Evolutionary conservation across 176 grass and related monocot genomes (phyloP), one percentile per base, ranked within the genome.

Genomic region (Tillandsia leiboldiana): DNA sequence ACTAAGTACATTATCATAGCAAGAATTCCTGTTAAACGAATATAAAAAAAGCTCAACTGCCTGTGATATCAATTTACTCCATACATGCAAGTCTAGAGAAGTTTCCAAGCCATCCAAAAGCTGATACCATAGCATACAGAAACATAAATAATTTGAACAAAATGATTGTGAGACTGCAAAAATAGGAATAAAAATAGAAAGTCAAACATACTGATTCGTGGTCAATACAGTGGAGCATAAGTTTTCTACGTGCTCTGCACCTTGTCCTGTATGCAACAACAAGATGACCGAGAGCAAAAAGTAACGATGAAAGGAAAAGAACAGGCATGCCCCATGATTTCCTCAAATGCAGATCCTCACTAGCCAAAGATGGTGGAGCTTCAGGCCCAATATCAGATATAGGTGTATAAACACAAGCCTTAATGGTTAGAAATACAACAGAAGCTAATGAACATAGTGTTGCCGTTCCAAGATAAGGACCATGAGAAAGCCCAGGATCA

Each of bases 201-300:
- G 5, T 42, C 33, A 42, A 42, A 42, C 69, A 26, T 92, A 97
- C 89, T 26, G 89, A 81, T 82, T 90, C 93, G 42, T 86, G 79
- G 68, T 97, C 93, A 47, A 80, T 83, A 71, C 81, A 75, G 78
- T 97, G 89, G 72, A 87, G 80, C 24, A 92, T 71, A 11, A 97
- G 81, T 70, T 90, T 97, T 65, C 87, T 83, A 17, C 83, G 83
- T 75, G 93, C 93, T 74, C 74, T 71, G 71, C 86, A 90, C 80
- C 93, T 90, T 57, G 93, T 87, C 63, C 93, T 84, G 74, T 97
- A 97, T 48, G 93, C 93, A 58, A 92, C 84, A 14, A 92, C 87
- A 73, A 92, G 64, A 74, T 97, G 93, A 54, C 84, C 89, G 69
- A 97, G 88, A 28, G 84, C 93, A 66, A 97, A 97, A 4, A 97